A percentile compares a stretch with the other conserved stretches of the same genome.
phyloP scores from a whole-genome alignment of 1,284 basidiomycete species.

The Cryptococcus maquisensis region DNA sequence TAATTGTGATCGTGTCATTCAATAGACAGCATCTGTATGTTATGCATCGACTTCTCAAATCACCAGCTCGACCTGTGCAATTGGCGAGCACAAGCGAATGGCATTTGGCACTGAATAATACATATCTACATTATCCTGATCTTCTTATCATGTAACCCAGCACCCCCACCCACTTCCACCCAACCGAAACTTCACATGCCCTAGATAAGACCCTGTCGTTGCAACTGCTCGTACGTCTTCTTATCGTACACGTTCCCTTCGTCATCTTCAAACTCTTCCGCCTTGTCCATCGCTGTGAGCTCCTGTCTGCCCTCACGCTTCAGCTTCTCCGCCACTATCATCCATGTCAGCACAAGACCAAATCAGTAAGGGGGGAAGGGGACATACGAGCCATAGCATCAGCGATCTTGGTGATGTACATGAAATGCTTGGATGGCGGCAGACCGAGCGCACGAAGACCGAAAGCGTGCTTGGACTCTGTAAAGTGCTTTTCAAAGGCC shows the following conservation, averaged over 20 bases:
- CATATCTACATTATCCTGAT: no score
- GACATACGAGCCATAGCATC: constrained; percentile 85
- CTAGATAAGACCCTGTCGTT: constrained; percentile 47
- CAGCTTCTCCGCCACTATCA: constrained; percentile 86
- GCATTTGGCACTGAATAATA: background rate
- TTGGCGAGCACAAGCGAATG: no score
- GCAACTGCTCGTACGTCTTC: constrained; percentile 48
- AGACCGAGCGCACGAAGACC: constrained; percentile 96
- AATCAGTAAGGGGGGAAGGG: background rate
- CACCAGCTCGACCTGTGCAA: no score
- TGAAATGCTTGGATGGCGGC: constrained; percentile 91
- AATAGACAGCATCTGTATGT: no score
- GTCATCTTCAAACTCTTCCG: constrained; percentile 94
- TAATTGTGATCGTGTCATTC: no score
- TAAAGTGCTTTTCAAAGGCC: constrained; percentile 47
- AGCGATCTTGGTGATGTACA: constrained; percentile 94
- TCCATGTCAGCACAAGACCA: background rate
- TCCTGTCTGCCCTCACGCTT: constrained; percentile 90
- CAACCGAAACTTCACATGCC: background rate
- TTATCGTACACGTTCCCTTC: constrained; percentile 84
- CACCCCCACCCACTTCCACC: no score
- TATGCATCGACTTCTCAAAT: no score
- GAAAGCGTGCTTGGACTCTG: constrained; percentile 94
- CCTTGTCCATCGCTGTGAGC: constrained; percentile 83
- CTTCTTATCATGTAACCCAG: no score